Conservation (phyloP, 805 yeast species). For the Nakazawaea peltata region DNA sequence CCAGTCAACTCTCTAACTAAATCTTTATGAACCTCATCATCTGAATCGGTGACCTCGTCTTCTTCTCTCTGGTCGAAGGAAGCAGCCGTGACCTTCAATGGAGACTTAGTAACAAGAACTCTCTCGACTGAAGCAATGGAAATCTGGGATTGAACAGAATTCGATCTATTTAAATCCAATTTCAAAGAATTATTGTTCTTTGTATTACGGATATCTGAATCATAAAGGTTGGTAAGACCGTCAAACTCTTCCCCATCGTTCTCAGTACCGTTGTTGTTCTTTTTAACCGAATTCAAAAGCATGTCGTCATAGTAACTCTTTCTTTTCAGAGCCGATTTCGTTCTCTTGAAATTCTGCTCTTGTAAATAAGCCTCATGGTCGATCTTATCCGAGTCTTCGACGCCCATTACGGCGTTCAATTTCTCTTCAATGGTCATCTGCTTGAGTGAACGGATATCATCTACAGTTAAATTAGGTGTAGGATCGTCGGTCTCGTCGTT, state of each 20-base stretch:
- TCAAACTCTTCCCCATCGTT: conserved; percentile 20
- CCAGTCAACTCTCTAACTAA: too few relatives aligned
- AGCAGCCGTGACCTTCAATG: conserved; percentile 10
- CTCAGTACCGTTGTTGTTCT: conserved; percentile 11
- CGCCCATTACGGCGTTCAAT: conserved; percentile 31
- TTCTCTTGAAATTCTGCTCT: conserved; percentile 14
- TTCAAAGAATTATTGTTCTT: conserved; percentile 15
- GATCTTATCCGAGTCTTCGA: conserved; percentile 14
- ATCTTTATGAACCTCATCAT: too few relatives aligned
- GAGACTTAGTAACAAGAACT: conserved; percentile 15
- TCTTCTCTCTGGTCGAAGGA: conserved; percentile 11
- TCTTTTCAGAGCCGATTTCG: conserved; percentile 7
- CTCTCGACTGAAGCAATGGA: conserved; percentile 21
- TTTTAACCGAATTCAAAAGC: conserved; percentile 14
- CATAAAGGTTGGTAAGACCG: conserved; percentile 24
- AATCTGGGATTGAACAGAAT: conserved; percentile 19
- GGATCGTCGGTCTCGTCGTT: conserved; percentile 16
- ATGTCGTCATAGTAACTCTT: conserved; percentile 16
- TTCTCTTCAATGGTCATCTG: conserved; percentile 33
- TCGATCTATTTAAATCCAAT: conserved; percentile 20
- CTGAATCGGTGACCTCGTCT: conserved; percentile 17
- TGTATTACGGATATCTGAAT: conserved; percentile 24
- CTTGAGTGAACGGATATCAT: conserved; percentile 17
- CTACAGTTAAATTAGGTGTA: conserved; percentile 15
- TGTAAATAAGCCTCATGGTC: conserved; percentile 23